These are phyloP conservation scores for Falciphora oryzae DNA, from an alignment of 2,329 filamentous ascomycete species.

Conservation along the genomic window DNA sequence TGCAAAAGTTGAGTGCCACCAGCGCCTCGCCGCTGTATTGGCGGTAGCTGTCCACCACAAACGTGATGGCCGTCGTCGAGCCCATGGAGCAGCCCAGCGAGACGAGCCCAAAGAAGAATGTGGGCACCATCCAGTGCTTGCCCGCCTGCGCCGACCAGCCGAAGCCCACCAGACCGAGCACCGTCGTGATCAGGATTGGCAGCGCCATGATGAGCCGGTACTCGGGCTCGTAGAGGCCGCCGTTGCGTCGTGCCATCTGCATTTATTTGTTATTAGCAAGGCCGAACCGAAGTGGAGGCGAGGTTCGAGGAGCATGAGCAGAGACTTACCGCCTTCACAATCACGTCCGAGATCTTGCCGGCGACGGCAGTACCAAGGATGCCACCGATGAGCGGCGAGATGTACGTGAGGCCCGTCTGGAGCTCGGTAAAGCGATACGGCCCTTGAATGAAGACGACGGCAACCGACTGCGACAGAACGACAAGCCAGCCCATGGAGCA, in stretches of 20 bases:
- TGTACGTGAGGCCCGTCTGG: constrained; percentile 78
- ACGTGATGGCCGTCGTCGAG: constrained; percentile 87
- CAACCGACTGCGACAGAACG: constrained; percentile 82
- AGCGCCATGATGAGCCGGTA: constrained; percentile 84
- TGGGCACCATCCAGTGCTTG: constrained; percentile 86
- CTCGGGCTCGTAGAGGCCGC: constrained; percentile 92
- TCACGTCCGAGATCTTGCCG: constrained; percentile 77
- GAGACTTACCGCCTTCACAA: constrained; percentile 44
- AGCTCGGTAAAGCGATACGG: constrained; percentile 78
- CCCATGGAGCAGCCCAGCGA: constrained; percentile 90
- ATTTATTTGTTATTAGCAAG: too few relatives aligned
- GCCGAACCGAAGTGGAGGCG: neutral
- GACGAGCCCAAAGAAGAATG: constrained; percentile 85
- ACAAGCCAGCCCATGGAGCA: constrained; percentile 94
- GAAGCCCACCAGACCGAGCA: constrained; percentile 86
- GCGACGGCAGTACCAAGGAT: constrained; percentile 89
- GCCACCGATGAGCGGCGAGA: constrained; percentile 84
- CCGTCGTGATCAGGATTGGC: constrained; percentile 72
- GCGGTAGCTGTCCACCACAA: constrained; percentile 87
- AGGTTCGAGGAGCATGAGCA: neutral
- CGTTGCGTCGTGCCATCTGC: constrained; percentile 76
- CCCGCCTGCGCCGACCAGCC: constrained; percentile 80
- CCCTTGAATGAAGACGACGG: constrained; percentile 68
- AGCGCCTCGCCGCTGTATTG: constrained; percentile 92
- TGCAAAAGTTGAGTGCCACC: constrained; percentile 89